Evolutionary conservation across 257 asterid species (phyloP), one percentile per base, ranked within the genome.

Genomic region (Nyctanthes arbortristis): DNA sequence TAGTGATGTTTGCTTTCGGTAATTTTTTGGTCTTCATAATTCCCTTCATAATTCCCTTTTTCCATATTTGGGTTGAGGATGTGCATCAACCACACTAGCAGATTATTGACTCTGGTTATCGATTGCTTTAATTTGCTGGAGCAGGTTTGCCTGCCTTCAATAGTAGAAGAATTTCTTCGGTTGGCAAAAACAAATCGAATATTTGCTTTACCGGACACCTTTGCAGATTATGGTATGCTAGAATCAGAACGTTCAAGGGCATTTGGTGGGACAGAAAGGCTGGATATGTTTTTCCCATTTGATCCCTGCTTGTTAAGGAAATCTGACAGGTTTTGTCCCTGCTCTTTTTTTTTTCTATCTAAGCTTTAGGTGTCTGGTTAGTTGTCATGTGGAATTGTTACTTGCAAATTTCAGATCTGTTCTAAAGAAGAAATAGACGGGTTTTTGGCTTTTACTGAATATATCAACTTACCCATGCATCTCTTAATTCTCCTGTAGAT

Each of bases 111-210:
- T 70, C 47, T 63, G 24, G 29, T 63, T 60, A 70, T 66, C 61
- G 54, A 37, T 27, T 52, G 7, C 31, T 58, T 25, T 56, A 22
- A 36, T 66, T 73, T 66, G 39, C 47, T 63, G 54, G 59, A 35
- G 70, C 79, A 93, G 99, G 96, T 91, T 18, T 91, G 96, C 86
- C 81, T 89, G 71, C 96, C 91, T 49, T 93, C 95, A 59, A 85
- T 91, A 75, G 96, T 91, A 30, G 90, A 85, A 55, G 99, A 94
- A 76, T 91, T 91, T 72, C 82, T 87, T 54, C 84, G 88, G 72
- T 62, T 86, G 74, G 88, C 77, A 8, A 88, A 81, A 79, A 84
- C 73, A 67, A 77, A 80, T 60, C 75, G 49, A 25, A n/a, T 86
- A 54, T 87, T 86, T 79, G 65, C 79, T 63, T 57, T 85, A 39